Base-by-base conservation (phyloP, 2,329 filamentous ascomycete genomes). In the Blumeria hordei region DNA sequence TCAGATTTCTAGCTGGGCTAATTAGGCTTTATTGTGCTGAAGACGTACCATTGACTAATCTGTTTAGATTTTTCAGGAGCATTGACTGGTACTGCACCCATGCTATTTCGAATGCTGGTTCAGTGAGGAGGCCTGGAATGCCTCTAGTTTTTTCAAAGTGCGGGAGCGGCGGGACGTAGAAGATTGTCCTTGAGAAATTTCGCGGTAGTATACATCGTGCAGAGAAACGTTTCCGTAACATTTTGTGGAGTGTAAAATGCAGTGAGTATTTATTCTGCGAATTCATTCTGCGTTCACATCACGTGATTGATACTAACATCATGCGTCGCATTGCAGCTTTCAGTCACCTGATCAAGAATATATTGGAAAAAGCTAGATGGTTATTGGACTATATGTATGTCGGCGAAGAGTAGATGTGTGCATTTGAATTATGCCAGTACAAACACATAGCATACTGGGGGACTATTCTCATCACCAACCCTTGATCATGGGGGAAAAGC, bases 61-160 rank as follows among this genome's bases (percentile, higher is more conserved):
- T 69, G 68, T 93, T 93, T 66, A 96, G 75, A 68, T 83, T 84
- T 59, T 86, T 73, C 54, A 88, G 68, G 63, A 90, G 73, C 60
- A 83, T 69, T 39, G 71, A 66, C 74, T 94, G 88, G 70, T 95
- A 94, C 64, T 88, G 73, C 36, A 75, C 81, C 81, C 87, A 98
- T 53, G 88, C 81, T 55, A 85, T 75, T 55, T 82, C 70, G 68
- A 85, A 93, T 55, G 77, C 85, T 53, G 75, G 28, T 54, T 34
- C 14, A 14, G 37, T 18, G 16, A 32, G 14, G 5, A 45, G 18
- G 11, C 34, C 39, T n/a, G 78, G 75, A 6, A 94, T 72, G 57
- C 73, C 76, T 47, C 73, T 47, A 18, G 28, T 18, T 1, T 47
- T 57, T 8, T 60, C 60, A 68, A 69, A 73, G 60, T 72, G 70